Evolutionary conservation across 2,329 filamentous ascomycete species (phyloP).

Genomic region (Onygenales sp.): DNA sequence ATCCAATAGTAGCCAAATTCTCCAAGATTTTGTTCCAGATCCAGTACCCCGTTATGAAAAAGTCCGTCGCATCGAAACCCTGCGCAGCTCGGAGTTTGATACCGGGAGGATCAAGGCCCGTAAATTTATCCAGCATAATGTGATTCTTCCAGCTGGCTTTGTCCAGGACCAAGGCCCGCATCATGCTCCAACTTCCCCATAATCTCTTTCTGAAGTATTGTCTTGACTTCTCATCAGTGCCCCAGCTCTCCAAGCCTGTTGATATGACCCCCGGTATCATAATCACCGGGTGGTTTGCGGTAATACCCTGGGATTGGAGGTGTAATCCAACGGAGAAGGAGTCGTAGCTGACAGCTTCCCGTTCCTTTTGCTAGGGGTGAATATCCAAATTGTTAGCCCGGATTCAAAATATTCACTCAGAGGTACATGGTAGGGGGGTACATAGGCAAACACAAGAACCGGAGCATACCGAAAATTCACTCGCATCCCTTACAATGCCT

Average conservation of each 20-base stretch:
- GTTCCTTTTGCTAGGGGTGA: conserved; percentile 58
- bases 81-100: conserved; percentile 89
- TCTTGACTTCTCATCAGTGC: conserved; percentile 72
- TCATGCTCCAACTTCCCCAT: conserved; percentile 99
- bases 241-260: conserved; percentile 93
- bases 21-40: conserved; percentile 99
- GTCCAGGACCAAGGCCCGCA: conserved; percentile 85
- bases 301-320: conserved; percentile 68
- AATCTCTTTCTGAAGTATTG: conserved; percentile 89
- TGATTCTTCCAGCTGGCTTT: conserved; percentile 93
- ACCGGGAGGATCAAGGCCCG: conserved; percentile 79
- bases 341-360: conserved; percentile 82
- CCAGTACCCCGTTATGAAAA: conserved; percentile 77
- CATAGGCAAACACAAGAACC: background rate
- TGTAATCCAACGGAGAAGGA: conserved; percentile 86
- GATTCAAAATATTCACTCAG: background rate
- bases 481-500: conserved; percentile 74
- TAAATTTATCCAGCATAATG: conserved; percentile 90
- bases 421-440: background rate
- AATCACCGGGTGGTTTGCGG: conserved; percentile 77
- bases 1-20: conserved; percentile 90
- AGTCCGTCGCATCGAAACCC: conserved; percentile 95
- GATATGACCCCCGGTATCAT: conserved; percentile 99
- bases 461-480: conserved; percentile 63
- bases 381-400: conserved; percentile 5